A percentile compares a stretch with the other conserved stretches of the same genome.
Conservation (phyloP, 805 yeast genomes). For the Nakazawaea pomicola region DNA sequence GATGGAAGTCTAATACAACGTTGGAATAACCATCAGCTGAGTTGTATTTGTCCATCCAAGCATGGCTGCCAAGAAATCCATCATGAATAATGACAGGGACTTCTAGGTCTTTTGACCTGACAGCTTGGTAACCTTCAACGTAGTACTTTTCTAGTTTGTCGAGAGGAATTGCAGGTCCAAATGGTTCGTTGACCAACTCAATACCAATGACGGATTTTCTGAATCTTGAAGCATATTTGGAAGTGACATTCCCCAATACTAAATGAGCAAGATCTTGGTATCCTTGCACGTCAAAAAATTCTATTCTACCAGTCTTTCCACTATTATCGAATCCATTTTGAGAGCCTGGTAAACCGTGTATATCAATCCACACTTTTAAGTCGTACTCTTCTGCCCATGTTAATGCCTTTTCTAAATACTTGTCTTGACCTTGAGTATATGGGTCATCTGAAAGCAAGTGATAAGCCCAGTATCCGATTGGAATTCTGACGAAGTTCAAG, state of each 20-base stretch:
- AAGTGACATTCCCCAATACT: conserved; percentile 45
- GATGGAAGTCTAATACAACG: conserved; percentile 81
- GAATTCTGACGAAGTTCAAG: conserved; percentile 65
- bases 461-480: conserved; percentile 82
- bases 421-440: conserved; percentile 59
- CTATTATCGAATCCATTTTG: conserved; percentile 86
- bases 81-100: conserved; percentile 57
- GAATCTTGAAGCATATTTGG: conserved; percentile 43
- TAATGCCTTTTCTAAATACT: conserved; percentile 58
- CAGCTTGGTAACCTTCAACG: conserved; percentile 35
- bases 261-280: conserved; percentile 45
- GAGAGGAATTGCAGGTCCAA: conserved; percentile 47
- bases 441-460: conserved; percentile 46
- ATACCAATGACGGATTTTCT: conserved; percentile 60
- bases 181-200: conserved; percentile 69
- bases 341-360: conserved; percentile 81
- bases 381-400: conserved; percentile 62
- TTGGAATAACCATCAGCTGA: conserved; percentile 32
- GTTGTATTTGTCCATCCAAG: conserved; percentile 45
- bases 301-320: conserved; percentile 49
- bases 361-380: conserved; percentile 66
- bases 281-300: conserved; percentile 46
- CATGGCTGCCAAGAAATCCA: conserved; percentile 52
- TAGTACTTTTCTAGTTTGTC: conserved; percentile 34
- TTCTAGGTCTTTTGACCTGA: conserved; percentile 35